Percentiles rank a stretch among this genome's conserved stretches.
Conservation (phyloP, 1,139 yeast genomes). For the Taphrina communis region DNA sequence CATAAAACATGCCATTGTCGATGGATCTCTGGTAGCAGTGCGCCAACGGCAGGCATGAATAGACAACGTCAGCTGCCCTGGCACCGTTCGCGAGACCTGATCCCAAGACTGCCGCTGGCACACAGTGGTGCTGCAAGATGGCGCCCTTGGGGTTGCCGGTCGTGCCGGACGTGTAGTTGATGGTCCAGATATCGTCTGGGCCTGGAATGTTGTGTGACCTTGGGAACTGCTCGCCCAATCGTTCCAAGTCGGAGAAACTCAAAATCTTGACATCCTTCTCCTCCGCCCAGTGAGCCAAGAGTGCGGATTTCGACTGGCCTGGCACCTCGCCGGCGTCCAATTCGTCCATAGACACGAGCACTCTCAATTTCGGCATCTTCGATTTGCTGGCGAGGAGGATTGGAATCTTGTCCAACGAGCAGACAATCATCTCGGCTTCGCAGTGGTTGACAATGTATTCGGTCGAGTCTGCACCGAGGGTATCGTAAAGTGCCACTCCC, state of each 20-base stretch:
- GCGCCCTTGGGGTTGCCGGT: slow-evolving; percentile 80
- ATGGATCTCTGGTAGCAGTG: slow-evolving; percentile 66
- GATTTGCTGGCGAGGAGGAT: slow-evolving; percentile 55
- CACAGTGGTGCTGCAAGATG: slow-evolving; percentile 62
- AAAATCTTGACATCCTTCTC: slow-evolving; percentile 54
- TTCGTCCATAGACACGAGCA: slow-evolving; percentile 60
- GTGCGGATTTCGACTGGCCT: slow-evolving; percentile 48
- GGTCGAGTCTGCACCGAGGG: slow-evolving; percentile 66
- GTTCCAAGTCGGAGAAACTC: slow-evolving; percentile 56
- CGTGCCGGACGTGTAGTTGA: slow-evolving; percentile 79
- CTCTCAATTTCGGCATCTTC: slow-evolving; percentile 54
- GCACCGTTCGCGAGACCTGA: slow-evolving; percentile 24
- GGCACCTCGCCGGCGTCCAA: slow-evolving; percentile 47
- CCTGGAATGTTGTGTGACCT: slow-evolving; percentile 59
- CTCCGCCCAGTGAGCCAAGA: slow-evolving; percentile 52
- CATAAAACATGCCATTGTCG: slow-evolving; percentile 46
- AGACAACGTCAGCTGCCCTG: slow-evolving; percentile 50
- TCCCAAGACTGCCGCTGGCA: slow-evolving; percentile 59
- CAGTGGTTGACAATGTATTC: slow-evolving; percentile 64
- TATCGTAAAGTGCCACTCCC: slow-evolving; percentile 68
- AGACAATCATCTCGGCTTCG: slow-evolving; percentile 62
- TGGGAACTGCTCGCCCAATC: slow-evolving; percentile 61
- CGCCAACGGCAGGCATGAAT: slow-evolving; percentile 67
- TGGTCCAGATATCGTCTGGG: slow-evolving; percentile 64
- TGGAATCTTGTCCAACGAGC: slow-evolving; percentile 59